Conservation (phyloP, 2,329 filamentous ascomycete genomes). For the Sclerotinia glacialis region DNA sequence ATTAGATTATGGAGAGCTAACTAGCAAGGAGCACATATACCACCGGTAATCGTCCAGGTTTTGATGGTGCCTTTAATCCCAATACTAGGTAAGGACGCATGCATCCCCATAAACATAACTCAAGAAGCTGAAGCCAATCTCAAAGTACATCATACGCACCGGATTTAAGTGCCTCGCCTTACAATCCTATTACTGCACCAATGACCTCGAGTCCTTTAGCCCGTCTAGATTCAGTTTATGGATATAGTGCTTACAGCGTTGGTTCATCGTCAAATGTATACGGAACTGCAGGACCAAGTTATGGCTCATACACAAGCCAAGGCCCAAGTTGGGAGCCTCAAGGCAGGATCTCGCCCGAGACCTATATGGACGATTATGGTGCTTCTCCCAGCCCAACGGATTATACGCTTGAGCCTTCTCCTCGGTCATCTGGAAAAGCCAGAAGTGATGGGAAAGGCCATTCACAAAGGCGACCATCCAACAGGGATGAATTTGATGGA, state of each 20-base stretch:
- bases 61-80: slow-evolving; percentile 37
- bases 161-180: slow-evolving; percentile 32
- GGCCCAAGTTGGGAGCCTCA: slow-evolving; percentile 37
- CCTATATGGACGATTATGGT: slow-evolving; percentile 44
- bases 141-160: slow-evolving; percentile 36
- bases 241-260: slow-evolving; percentile 35
- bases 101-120: slow-evolving; percentile 24
- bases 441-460: slow-evolving; percentile 48
- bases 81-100: slow-evolving; percentile 37
- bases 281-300: slow-evolving; percentile 37
- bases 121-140: slow-evolving; percentile 34
- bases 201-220: slow-evolving; percentile 27
- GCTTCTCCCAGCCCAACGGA: slow-evolving; percentile 60
- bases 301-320: slow-evolving; percentile 35
- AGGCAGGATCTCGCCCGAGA: slow-evolving; percentile 39
- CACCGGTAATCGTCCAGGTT: slow-evolving; percentile 32
- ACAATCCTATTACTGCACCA: slow-evolving; percentile 33
- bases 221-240: slow-evolving; percentile 36
- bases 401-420: slow-evolving; percentile 54
- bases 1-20: slow-evolving; percentile 32
- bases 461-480: slow-evolving; percentile 63
- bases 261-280: slow-evolving; percentile 35
- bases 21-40: slow-evolving; percentile 34
- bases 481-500: slow-evolving; percentile 86
- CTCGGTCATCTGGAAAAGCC: slow-evolving; percentile 45